Conservation (phyloP, 176 grass and related monocot genomes). For the Chrysopogon serrulatus region DNA sequence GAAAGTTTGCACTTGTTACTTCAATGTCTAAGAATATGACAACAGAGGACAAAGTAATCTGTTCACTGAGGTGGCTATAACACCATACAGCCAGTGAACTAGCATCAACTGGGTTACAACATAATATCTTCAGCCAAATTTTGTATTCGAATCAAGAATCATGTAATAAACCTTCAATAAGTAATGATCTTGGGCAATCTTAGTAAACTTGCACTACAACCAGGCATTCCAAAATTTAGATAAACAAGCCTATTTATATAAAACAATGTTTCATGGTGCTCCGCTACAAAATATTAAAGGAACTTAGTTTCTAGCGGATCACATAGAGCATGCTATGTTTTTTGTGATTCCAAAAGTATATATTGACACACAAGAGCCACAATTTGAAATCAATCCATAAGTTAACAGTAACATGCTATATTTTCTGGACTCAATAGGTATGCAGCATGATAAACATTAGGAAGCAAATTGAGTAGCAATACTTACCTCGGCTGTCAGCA, state of each 20-base stretch:
- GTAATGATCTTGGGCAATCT: not conserved
- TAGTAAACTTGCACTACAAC: not conserved
- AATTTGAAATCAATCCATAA: not conserved
- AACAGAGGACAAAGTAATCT: not conserved
- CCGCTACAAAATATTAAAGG: not conserved
- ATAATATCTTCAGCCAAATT: not conserved
- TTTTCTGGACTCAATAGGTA: not conserved
- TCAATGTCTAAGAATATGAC: not conserved
- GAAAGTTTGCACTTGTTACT: not conserved
- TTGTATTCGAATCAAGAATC: not conserved
- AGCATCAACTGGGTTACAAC: not conserved
- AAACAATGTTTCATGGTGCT: not conserved
- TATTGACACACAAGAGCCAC: not conserved
- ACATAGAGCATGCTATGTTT: too few species aligned
- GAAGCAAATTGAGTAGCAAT: slow-evolving; percentile 9
- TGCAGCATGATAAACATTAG: not conserved
- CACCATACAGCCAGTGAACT: not conserved
- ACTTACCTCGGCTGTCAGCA: slow-evolving; percentile 82
- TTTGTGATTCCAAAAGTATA: not conserved
- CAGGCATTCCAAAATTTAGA: not conserved
- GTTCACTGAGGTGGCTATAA: not conserved
- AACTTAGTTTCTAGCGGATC: not conserved
- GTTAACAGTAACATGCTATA: not conserved
- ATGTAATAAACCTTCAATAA: not conserved
- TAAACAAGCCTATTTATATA: not conserved